A percentile compares a stretch with the other conserved stretches of the same genome.
phyloP scores from a whole-genome alignment of 805 yeast species.

The Metschnikowia sp. region DNA sequence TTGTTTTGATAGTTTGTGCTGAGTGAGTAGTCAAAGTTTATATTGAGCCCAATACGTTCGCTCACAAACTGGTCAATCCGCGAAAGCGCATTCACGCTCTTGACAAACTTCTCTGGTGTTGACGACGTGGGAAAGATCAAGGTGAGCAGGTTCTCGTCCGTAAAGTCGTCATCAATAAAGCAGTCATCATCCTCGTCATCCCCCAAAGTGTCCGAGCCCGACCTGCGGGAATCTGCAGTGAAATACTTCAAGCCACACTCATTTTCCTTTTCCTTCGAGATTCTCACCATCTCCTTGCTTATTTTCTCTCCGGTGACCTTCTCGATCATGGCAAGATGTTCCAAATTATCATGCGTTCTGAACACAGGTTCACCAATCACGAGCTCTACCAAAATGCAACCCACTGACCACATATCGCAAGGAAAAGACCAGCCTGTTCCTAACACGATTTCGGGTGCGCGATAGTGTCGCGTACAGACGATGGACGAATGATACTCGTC shows the following conservation, averaged over 20 bases:
- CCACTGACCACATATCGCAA: constrained; percentile 96
- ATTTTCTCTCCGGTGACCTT: constrained; percentile 59
- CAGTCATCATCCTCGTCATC: constrained; percentile 25
- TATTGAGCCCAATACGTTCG: constrained; percentile 37
- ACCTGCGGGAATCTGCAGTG: constrained; percentile 19
- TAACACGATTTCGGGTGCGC: constrained; percentile 94
- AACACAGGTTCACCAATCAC: constrained; percentile 93
- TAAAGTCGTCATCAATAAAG: constrained; percentile 26
- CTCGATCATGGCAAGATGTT: constrained; percentile 95
- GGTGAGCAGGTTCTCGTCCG: constrained; percentile 23
- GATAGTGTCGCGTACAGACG: constrained; percentile 91
- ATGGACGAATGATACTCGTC: constrained; percentile 92
- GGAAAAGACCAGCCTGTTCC: constrained; percentile 98
- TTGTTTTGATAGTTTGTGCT: constrained; percentile 38
- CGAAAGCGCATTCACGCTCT: constrained; percentile 38
- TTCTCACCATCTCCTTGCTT: constrained; percentile 39
- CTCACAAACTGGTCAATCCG: constrained; percentile 45
- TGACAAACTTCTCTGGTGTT: constrained; percentile 38
- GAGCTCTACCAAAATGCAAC: constrained; percentile 87
- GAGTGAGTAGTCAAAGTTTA: constrained; percentile 37
- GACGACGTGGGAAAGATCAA: constrained; percentile 37
- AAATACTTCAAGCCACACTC: constrained; percentile 42
- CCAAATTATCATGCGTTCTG: constrained; percentile 90
- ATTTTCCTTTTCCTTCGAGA: constrained; percentile 32
- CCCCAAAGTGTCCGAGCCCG: constrained; percentile 9